Evolutionary conservation across 78 protist genomes (phyloP).

Genomic region (Dictyostelium firmibasis): DNA sequence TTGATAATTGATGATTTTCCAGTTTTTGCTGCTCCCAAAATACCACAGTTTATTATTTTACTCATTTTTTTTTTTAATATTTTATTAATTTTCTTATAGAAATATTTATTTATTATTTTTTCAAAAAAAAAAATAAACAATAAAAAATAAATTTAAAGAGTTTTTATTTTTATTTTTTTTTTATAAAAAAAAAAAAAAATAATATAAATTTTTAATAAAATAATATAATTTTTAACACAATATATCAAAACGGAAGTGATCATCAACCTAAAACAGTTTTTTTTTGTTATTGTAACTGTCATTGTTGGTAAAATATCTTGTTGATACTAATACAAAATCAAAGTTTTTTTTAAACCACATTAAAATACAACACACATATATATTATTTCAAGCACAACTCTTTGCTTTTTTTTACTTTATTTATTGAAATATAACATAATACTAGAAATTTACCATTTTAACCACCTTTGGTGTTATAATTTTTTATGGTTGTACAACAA

Average conservation of each 20-base stretch:
- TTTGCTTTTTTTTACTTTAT: too few species aligned
- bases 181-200: neutral
- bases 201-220: neutral
- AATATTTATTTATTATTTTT: neutral
- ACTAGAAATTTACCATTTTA: neutral
- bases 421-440: neutral
- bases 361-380: neutral
- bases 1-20: neutral
- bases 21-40: neutral
- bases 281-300: neutral
- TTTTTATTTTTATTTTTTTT: neutral
- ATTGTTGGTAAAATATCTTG: neutral
- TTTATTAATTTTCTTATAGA: too few species aligned
- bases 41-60: neutral
- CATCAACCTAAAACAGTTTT: neutral
- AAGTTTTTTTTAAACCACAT: neutral
- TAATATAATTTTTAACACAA: neutral
- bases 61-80: neutral
- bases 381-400: neutral
- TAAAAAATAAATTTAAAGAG: too few species aligned
- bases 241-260: neutral
- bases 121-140: too few species aligned
- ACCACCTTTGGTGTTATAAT: neutral
- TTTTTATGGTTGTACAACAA: neutral
- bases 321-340: neutral